Percentiles rank a stretch among this genome's conserved stretches.
These are phyloP conservation scores for Terana coerulea DNA, from an alignment of 768 basidiomycete genomes.

Conservation along the genomic window DNA sequence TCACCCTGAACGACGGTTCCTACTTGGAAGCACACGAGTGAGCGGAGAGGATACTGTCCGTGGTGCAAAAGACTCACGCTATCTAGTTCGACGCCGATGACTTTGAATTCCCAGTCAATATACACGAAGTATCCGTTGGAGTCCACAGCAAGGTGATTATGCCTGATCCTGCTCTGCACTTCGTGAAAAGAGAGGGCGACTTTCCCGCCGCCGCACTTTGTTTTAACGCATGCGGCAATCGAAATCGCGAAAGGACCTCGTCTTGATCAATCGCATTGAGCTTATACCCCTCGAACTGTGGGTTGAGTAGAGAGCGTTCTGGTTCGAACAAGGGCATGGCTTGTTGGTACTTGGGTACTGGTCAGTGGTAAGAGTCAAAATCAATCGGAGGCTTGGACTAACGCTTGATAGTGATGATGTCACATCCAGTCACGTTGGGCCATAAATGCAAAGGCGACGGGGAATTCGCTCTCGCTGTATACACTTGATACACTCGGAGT, in stretches of 20 bases:
- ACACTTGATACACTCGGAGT: no score
- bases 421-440: no score
- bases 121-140: slow-evolving; percentile 53
- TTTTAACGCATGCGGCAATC: slow-evolving; percentile 42
- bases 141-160: slow-evolving; percentile 71
- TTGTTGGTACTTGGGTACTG: no score
- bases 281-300: slow-evolving; percentile 84
- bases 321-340: slow-evolving; percentile 18
- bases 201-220: slow-evolving; percentile 57
- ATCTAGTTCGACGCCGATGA: slow-evolving; percentile 55
- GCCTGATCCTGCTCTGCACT: slow-evolving; percentile 77
- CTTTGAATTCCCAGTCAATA: slow-evolving; percentile 58
- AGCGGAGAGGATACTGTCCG: not conserved
- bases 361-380: no score
- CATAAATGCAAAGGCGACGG: no score
- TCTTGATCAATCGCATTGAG: slow-evolving; percentile 60
- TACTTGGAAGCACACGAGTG: not conserved
- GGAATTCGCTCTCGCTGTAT: no score
- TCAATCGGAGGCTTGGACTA: no score
- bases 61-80: slow-evolving; percentile 42
- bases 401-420: no score
- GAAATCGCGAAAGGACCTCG: slow-evolving; percentile 46
- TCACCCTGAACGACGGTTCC: slow-evolving; percentile 46
- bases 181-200: slow-evolving; percentile 73
- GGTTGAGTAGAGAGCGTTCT: slow-evolving; percentile 57